Evolutionary conservation across 1,284 basidiomycete species (phyloP), one percentile per base, ranked within the genome.

Genomic region (Sanguinoderma infundibulare): DNA sequence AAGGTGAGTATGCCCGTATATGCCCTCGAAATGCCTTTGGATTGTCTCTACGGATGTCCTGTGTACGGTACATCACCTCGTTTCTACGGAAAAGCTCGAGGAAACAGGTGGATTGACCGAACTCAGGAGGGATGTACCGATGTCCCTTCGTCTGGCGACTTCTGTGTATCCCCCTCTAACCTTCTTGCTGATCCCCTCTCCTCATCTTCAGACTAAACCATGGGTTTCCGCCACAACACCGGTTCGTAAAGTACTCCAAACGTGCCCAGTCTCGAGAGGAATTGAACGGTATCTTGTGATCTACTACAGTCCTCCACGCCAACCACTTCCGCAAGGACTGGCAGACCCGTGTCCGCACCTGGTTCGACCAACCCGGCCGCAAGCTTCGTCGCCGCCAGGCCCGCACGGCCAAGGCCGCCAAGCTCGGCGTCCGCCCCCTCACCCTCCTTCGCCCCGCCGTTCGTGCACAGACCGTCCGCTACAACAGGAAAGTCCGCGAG

Each of bases 321-420:
- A 96, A 96, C 83, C 96, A 98, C 79, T 98, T 98, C 90, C 94
- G 90, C 83, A 99, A 99, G 91, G 95, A 98, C 81, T 98, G 95
- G 95, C 93, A 97, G 80, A 86, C 89, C 76, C 90, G 90, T 72
- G 95, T 98, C 74, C 92, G 91, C 80, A 97, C 94, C 76, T 96
- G 96, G 97, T 99, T 99, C 79, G 94, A 99, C 86, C 98, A 99
- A 83, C 95, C 97, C 67, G 98, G 96, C 63, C 93, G 94, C 79
- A 99, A 99, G 85, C 93, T 97, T 81, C 92, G 95, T 78, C 89
- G 98, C 78, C 94, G 98, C 78, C 90, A 86, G 66, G 95, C 96
- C 55, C 94, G 98, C 79, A 90, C 94, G 81, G 84, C 86, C 74
- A 98, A 98, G 85, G 95, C 96, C 64, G 88, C 96, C 60, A 81